These are phyloP conservation scores for Myxozyma monticola DNA, from an alignment of 805 yeast genomes.

Conservation along the genomic window DNA sequence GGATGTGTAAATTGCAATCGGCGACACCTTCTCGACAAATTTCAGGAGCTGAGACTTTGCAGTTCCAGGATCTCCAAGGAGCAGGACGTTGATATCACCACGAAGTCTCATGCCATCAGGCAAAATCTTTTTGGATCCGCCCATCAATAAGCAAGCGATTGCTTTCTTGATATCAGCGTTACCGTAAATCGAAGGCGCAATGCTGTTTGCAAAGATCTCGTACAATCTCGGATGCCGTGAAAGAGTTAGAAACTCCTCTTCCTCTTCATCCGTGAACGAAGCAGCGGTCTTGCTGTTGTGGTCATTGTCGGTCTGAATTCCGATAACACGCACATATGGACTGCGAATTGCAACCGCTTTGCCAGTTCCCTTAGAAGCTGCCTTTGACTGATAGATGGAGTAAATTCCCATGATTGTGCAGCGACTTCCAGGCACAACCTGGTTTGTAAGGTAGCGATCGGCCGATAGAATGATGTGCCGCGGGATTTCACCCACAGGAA, in stretches of 20 bases:
- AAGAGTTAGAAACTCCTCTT: conserved; percentile 79
- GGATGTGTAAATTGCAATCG: conserved; percentile 92
- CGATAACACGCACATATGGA: conserved; percentile 85
- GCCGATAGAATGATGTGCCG: conserved; percentile 84
- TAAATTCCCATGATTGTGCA: conserved; percentile 91
- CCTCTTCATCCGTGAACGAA: conserved; percentile 87
- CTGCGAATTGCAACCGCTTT: conserved; percentile 82
- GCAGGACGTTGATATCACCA: conserved; percentile 92
- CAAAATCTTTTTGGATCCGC: conserved; percentile 86
- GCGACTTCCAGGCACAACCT: conserved; percentile 91
- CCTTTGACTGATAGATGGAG: conserved; percentile 78
- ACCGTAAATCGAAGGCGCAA: conserved; percentile 97
- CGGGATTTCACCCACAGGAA: conserved; percentile 99
- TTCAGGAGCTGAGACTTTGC: conserved; percentile 95
- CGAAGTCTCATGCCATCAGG: conserved; percentile 97
- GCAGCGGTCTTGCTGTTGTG: conserved; percentile 60
- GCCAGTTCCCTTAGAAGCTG: conserved; percentile 52
- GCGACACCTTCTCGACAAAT: conserved; percentile 92
- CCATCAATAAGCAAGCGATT: conserved; percentile 85
- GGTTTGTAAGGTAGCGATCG: conserved; percentile 86
- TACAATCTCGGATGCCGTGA: conserved; percentile 83
- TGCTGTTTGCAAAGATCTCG: conserved; percentile 79
- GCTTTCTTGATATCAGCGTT: conserved; percentile 90
- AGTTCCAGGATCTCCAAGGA: conserved; percentile 98
- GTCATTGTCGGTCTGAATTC: conserved; percentile 81